Evolutionary conservation across 2,329 filamentous ascomycete species (phyloP), one percentile per base, ranked within the genome.

Genomic region (Fusarium sp.): DNA sequence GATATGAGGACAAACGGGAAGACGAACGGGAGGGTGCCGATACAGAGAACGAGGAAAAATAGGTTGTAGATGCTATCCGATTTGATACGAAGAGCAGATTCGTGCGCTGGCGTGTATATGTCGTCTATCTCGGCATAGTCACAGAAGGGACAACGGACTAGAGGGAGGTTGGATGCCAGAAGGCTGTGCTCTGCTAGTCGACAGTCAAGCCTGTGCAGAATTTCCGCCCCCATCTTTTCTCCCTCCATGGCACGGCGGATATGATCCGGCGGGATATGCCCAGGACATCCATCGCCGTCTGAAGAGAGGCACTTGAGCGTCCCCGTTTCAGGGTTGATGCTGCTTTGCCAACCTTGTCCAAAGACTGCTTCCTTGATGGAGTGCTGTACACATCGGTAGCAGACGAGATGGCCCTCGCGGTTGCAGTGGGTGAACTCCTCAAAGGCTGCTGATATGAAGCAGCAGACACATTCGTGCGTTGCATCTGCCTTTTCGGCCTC

Each of bases 61-160:
- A 87, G 74, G 68, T 84, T 86, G 73, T 82, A 83, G 47, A 88
- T 71, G 74, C 83, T 86, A 74, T 87, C 85, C 42, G 86, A 82
- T 66, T 88, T 88, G 63, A 93, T 80, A 48, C 85, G 88, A 79
- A 91, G 89, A 30, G 83, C 83, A 30, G 88, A 82, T 63, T 89
- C 86, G 57, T 82, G 82, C 50, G 82, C 82, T 16, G 90, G 91
- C 28, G 91, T 85, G 79, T 93, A 93, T 24, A 92, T 84, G 62
- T 93, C 91, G 81, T 98, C 94, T 31, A 95, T 87, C 84, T 98
- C 96, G 36, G 94, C 94, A 79, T 98, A 99, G 73, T 87, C 88
- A 85, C 95, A 99, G 79, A 97, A 98, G 0, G 95, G 95, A 77
- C 96, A 98, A 42, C 91, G 91, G 53, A 96, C 87, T 4, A 98